These are phyloP conservation scores for Hypoxylon intermedium DNA, from an alignment of 495 filamentous ascomycete species.

Conservation along the genomic window DNA sequence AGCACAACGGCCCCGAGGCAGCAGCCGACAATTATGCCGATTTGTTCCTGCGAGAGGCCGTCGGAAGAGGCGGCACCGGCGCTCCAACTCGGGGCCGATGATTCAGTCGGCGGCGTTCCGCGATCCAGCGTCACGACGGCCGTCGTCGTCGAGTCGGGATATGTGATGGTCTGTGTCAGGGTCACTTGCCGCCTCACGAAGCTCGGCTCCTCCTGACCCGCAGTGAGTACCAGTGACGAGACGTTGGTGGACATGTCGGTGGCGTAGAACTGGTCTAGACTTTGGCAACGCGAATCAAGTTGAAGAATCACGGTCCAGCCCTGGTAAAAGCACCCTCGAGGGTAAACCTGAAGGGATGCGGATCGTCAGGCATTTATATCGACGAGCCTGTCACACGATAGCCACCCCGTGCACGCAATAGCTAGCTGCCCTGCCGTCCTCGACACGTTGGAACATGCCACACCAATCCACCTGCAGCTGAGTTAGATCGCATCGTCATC, in stretches of 20 bases:
- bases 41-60: conserved; percentile 23
- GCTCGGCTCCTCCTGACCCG: conserved; percentile 6
- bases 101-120: conserved; percentile 23
- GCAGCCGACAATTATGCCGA: conserved; percentile 39
- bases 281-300: conserved; percentile 24
- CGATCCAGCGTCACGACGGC: conserved; percentile 39
- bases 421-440: conserved; percentile 20
- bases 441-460: conserved; percentile 31
- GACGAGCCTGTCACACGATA: conserved; percentile 30
- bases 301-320: conserved; percentile 19
- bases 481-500: conserved; percentile 36
- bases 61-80: conserved; percentile 27
- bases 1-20: conserved; percentile 33
- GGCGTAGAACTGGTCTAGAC: background rate
- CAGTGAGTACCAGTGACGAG: conserved; percentile 6
- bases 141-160: conserved; percentile 38
- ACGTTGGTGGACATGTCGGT: conserved; percentile 17
- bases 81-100: conserved; percentile 13
- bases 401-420: conserved; percentile 18
- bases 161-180: conserved; percentile 40
- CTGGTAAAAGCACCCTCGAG: conserved; percentile 14
- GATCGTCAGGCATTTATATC: conserved; percentile 37
- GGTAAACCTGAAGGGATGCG: conserved; percentile 14
- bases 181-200: conserved; percentile 30
- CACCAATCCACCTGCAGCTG: conserved; percentile 26